Percentiles rank a stretch among this genome's conserved stretches.
Conservation (phyloP, 2,329 filamentous ascomycete genomes). For the Clarireedia hainanense region DNA sequence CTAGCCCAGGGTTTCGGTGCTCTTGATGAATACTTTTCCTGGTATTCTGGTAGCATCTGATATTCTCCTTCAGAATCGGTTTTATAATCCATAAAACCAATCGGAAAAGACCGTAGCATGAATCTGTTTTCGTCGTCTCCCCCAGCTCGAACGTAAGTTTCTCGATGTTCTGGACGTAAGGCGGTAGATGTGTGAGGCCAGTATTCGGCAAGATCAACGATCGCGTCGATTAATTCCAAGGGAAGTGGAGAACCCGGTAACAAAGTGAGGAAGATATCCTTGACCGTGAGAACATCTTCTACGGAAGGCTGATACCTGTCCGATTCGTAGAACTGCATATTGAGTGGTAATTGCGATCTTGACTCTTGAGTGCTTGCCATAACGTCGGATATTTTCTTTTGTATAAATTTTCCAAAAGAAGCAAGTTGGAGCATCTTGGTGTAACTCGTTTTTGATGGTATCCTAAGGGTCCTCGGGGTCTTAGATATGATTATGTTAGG, state of each 20-base stretch:
- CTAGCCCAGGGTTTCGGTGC: conserved; percentile 13
- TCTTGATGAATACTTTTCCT: conserved; percentile 4
- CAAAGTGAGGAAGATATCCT: conserved; percentile 35
- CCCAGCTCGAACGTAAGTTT: conserved; percentile 10
- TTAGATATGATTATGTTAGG: not conserved
- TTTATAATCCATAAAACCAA: conserved; percentile 16
- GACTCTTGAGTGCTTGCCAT: not conserved
- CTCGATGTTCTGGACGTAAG: conserved; percentile 11
- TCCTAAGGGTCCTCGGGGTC: not conserved
- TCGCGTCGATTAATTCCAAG: conserved; percentile 44
- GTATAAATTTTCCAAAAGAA: not conserved
- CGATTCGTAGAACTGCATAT: conserved; percentile 7
- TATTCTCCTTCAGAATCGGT: conserved; percentile 1
- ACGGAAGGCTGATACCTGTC: conserved; percentile 32
- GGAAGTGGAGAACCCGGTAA: conserved; percentile 38
- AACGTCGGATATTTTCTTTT: not conserved
- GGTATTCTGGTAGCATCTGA: conserved; percentile 1
- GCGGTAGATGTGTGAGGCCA: conserved; percentile 43
- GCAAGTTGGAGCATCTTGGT: not conserved
- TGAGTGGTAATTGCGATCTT: not conserved
- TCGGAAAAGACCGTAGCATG: conserved; percentile 28
- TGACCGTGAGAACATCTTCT: conserved; percentile 43
- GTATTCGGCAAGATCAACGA: conserved; percentile 55
- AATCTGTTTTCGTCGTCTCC: conserved; percentile 32
- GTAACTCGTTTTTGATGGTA: not conserved